Evolutionary conservation across 495 filamentous ascomycete genomes (phyloP), one percentile per base, ranked within the genome.

Genomic region (Xylaria telfairii): DNA sequence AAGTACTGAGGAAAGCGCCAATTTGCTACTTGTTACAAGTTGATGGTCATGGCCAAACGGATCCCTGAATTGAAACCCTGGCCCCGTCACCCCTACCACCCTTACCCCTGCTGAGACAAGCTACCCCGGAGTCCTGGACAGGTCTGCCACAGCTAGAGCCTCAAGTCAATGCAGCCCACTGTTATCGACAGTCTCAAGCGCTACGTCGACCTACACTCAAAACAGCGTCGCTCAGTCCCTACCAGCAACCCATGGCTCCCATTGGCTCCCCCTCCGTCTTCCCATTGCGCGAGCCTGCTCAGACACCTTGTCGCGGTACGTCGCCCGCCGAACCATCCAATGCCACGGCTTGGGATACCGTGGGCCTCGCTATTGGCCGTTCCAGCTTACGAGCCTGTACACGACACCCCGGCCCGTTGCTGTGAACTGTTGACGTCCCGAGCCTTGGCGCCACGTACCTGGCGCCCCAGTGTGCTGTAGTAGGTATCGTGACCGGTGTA

Each of bases 21-120:
- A 70, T 74, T 60, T 67, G 75, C 70, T 63, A 75, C 79, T 60
- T 67, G 75, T 71, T 63, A 75, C 79, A 74, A 79, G 71, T 79
- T 67, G 44, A 42, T 54, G 74, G 73, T 65, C 42, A 63, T 69
- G 70, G 37, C 41, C 80, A n/a, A n/a, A 77, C 26, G 47, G 24
- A 42, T 68, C 84, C 81, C 30, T 85, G 82, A 41, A 87, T 75
- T 65, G 85, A 86, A 64, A 87, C 78, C 87, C 85, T 85, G 63
- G 82, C 85, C 26, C 30, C 85, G 82, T 54, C 84, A 81, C 70
- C 85, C n/a, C n/a, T n/a, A n/a, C n/a, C n/a, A n/a, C n/a, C n/a
- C n/a, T n/a, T n/a, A 46, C 72, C 74, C 70, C 71, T 71, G 63
- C 63, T 72, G 76, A 78, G 71, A 76, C 74, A 47, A 70, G 69